These are phyloP conservation scores for Helicocarpus griseus DNA, from an alignment of 2,329 filamentous ascomycete species.

Conservation along the genomic window DNA sequence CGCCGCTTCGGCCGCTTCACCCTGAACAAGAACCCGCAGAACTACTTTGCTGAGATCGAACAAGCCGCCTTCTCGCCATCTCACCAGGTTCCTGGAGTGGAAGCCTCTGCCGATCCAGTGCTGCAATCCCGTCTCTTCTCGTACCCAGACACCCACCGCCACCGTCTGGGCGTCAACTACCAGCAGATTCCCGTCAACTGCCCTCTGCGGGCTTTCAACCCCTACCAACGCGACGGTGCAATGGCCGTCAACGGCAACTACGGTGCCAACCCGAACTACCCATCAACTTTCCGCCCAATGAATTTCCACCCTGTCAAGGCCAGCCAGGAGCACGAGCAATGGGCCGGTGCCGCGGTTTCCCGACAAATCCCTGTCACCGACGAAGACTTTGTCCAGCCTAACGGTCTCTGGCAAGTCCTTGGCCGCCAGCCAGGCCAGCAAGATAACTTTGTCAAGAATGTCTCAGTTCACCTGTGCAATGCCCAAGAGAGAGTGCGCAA, in stretches of 20 bases:
- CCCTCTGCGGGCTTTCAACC: constrained; percentile 44
- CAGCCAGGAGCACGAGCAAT: constrained; percentile 36
- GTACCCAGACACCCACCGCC: constrained; percentile 58
- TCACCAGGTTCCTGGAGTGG: constrained; percentile 57
- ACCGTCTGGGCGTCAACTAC: constrained; percentile 56
- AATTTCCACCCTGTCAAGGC: constrained; percentile 31
- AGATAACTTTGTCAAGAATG: constrained; percentile 51
- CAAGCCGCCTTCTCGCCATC: constrained; percentile 60
- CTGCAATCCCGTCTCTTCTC: constrained; percentile 62
- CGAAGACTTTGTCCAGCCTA: constrained; percentile 37
- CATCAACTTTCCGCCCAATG: constrained; percentile 30
- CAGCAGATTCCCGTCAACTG: constrained; percentile 55
- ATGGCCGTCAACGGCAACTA: constrained; percentile 62
- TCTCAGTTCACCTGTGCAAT: constrained; percentile 46
- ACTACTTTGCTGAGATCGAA: constrained; percentile 64
- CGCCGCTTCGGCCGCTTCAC: constrained; percentile 53
- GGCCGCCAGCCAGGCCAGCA: constrained; percentile 45
- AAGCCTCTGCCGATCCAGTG: constrained; percentile 60
- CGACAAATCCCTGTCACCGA: constrained; percentile 34
- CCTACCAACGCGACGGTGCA: constrained; percentile 62
- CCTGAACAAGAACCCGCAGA: constrained; percentile 54
- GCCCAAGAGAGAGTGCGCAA: constrained; percentile 47
- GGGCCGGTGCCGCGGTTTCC: constrained; percentile 30
- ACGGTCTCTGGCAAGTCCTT: constrained; percentile 35
- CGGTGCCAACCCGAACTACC: constrained; percentile 49